These are phyloP conservation scores for Alternaria sp. DNA, from an alignment of 2,329 filamentous ascomycete species.

Conservation along the genomic window DNA sequence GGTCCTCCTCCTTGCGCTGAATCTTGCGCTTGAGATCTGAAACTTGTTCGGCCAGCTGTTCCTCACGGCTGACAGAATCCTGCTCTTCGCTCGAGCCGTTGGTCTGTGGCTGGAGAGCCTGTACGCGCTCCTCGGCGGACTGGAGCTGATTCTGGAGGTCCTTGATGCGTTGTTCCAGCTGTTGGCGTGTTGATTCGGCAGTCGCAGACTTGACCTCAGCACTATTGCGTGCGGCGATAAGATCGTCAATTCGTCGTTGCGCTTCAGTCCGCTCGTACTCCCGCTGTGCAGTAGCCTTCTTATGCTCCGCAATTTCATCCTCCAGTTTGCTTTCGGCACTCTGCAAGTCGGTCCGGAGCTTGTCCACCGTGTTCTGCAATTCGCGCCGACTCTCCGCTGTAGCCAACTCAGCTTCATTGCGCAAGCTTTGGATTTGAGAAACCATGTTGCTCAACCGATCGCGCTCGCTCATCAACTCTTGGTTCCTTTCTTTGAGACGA, in stretches of 20 bases:
- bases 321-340: slow-evolving; percentile 83
- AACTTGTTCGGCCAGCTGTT: slow-evolving; percentile 84
- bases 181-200: slow-evolving; percentile 86
- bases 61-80: slow-evolving; percentile 69
- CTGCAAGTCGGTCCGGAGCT: slow-evolving; percentile 79
- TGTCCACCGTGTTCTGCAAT: slow-evolving; percentile 79
- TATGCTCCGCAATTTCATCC: slow-evolving; percentile 83
- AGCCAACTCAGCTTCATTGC: slow-evolving; percentile 88
- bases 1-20: slow-evolving; percentile 79
- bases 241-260: slow-evolving; percentile 91
- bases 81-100: slow-evolving; percentile 59
- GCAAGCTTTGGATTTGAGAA: slow-evolving; percentile 83
- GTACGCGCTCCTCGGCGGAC: slow-evolving; percentile 86
- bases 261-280: slow-evolving; percentile 90
- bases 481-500: slow-evolving; percentile 87
- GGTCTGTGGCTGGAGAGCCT: slow-evolving; percentile 78
- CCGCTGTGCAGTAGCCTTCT: slow-evolving; percentile 82
- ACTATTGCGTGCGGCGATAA: slow-evolving; percentile 80
- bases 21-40: slow-evolving; percentile 88
- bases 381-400: slow-evolving; percentile 85
- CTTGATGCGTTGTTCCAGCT: slow-evolving; percentile 87
- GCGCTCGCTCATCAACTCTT: slow-evolving; percentile 83
- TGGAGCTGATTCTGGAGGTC: slow-evolving; percentile 89
- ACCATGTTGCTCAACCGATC: slow-evolving; percentile 83
- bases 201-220: slow-evolving; percentile 87